Evolutionary conservation across 2,329 filamentous ascomycete genomes (phyloP).

Genomic region (Fusarium sp.): DNA sequence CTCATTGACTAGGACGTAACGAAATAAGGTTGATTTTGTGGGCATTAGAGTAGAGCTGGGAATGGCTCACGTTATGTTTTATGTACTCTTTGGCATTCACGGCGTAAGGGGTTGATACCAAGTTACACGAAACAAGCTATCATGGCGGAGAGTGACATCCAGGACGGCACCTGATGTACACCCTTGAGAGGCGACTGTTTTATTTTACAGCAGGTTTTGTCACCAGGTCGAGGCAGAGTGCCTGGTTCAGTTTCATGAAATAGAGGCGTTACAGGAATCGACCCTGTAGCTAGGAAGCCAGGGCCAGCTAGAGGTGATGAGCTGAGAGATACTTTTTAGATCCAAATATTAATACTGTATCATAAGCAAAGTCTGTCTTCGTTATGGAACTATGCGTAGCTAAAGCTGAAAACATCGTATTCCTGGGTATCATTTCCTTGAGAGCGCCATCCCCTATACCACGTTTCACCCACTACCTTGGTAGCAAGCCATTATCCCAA

Average conservation of each 20-base stretch:
- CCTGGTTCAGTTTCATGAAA: constrained; percentile 22
- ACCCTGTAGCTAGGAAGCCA: constrained; percentile 14
- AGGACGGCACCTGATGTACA: constrained; percentile 21
- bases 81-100: constrained; percentile 27
- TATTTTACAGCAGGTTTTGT: constrained; percentile 11
- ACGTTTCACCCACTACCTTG: background rate
- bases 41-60: constrained; percentile 5
- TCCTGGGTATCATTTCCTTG: constrained; percentile 45
- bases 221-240: constrained; percentile 15
- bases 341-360: constrained; percentile 18
- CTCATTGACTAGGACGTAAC: constrained; percentile 46
- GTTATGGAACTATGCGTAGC: constrained; percentile 1
- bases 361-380: background rate
- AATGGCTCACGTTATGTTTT: constrained; percentile 19
- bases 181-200: constrained; percentile 12
- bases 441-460: constrained; percentile 20
- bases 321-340: constrained; percentile 7
- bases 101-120: constrained; percentile 29
- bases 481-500: background rate
- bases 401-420: constrained; percentile 25
- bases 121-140: constrained; percentile 10
- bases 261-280: constrained; percentile 28
- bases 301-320: constrained; percentile 18
- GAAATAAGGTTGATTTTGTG: background rate
- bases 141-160: constrained; percentile 11